Evolutionary conservation across 805 yeast genomes (phyloP), one percentile per base, ranked within the genome.

Genomic region (Cyberlindnera petersonii): DNA sequence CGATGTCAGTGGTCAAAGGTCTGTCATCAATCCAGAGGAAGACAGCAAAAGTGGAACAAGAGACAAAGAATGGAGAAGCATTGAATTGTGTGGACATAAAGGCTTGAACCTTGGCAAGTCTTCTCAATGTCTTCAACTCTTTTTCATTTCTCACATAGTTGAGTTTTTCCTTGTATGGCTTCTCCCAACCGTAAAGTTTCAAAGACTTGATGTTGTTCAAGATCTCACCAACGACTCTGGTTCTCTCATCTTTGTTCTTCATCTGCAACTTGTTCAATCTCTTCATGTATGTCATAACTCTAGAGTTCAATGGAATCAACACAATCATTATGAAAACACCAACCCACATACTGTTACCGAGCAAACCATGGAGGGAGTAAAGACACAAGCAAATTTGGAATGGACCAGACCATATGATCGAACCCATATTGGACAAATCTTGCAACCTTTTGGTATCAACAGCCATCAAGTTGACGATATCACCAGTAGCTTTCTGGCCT

Each of bases 181-280:
- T 66, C 64, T 93, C 99, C 99, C 99, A 93, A 3, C 94, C 95
- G 56, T 93, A 93, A 35, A 94, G 71, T 60, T 93, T 93, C 59
- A 93, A 70, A 10, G 96, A 86, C 65, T 88, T 91, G 60, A 93
- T 86, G 56, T 89, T 91, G 60, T 86, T 86, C 59, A 91, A 71
- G 40, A 91, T 85, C 59, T 91, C 97, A 45, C 86, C 79, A 39
- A 87, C 83, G 31, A 89, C 68, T 50, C 96, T 79, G 9, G 96
- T 85, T 68, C 99, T 80, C 59, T 82, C 84, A 64, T 93, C 99
- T 61, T 93, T 91, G 55, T 76, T 75, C 48, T 74, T 75, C 98
- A 93, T 93, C 64, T 88, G 97, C 6, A 70, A 61, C 58, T 83
- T 85, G 63, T 89, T 96, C 45, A 87, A 68, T 9, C 60, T 68